Conservation (phyloP, 2,329 filamentous ascomycete genomes). For the Colletotrichum eleusines region DNA sequence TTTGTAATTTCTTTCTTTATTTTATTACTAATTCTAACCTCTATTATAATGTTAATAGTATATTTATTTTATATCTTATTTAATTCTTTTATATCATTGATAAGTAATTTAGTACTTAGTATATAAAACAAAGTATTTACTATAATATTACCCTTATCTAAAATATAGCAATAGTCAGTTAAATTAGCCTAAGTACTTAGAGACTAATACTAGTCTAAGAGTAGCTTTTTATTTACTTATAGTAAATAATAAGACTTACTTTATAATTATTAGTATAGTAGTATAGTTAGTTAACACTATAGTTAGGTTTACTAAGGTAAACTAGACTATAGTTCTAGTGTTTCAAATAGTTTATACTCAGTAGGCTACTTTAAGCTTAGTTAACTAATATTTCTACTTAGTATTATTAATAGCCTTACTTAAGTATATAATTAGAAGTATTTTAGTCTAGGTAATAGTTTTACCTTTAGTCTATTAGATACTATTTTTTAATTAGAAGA, state of each 20-base stretch:
- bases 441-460: too few species aligned
- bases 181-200: neutral
- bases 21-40: too few species aligned
- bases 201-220: neutral
- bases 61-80: slow-evolving; percentile 6
- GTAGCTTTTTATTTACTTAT: neutral
- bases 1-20: too few species aligned
- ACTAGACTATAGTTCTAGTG: too few species aligned
- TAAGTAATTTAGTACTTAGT: neutral
- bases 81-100: neutral
- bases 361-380: neutral
- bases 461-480: neutral
- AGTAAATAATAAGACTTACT: neutral
- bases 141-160: neutral
- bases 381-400: neutral
- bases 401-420: neutral
- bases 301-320: too few species aligned
- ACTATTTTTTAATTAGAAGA: neutral
- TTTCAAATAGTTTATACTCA: too few species aligned
- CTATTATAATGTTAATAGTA: neutral
- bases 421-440: neutral
- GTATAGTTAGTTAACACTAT: too few species aligned
- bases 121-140: neutral
- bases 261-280: neutral
- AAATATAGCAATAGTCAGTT: neutral